Evolutionary conservation across 1,284 basidiomycete species (phyloP), one percentile per base, ranked within the genome.

Genomic region (Apiotrichum gamsii): DNA sequence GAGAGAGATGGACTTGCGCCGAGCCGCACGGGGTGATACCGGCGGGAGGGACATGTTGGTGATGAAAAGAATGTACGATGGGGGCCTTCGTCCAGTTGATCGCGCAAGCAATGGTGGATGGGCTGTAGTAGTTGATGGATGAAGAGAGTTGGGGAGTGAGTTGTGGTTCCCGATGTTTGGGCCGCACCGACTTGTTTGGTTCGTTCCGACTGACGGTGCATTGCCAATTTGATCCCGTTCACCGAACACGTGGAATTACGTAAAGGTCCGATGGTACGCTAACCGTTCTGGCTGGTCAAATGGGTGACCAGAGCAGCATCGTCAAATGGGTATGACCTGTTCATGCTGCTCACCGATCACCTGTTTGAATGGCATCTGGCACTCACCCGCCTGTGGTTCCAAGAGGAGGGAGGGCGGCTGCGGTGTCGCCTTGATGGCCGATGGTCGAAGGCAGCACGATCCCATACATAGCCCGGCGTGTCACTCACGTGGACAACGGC

Each of bases 331-430:
- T 83, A 86, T 59, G 87, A 95, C 53, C 81, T 98, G 39, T 80
- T 97, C n/a, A 79, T 79, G 6, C 77, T n/a, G n/a, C n/a, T n/a
- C n/a, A n/a, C n/a, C n/a, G n/a, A n/a, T n/a, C n/a, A 61, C 52
- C 76, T 94, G 30, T 91, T 96, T 65, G 80, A 82, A 20, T 98
- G 93, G 73, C 90, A 97, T 70, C 94, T 94, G 0, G 84, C 89
- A 0, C 73, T 98, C 1, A 75, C 77, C 14, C 93, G 97, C 68
- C 64, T 69, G 0, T 80, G 76, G 75, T 80, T 78, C 57, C 66
- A 63, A 15, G 73, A 74, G 24, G 73, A 69, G 47, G 48, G 76
- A 58, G 40, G 70, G 43, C n/a, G n/a, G n/a, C n/a, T 51, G 56
- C 74, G 62, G 33, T 65, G 59, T 44, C 54, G 65, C 61, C 41